Conservation (phyloP, 1,284 basidiomycete species). For the Puccinia brachypodii region DNA sequence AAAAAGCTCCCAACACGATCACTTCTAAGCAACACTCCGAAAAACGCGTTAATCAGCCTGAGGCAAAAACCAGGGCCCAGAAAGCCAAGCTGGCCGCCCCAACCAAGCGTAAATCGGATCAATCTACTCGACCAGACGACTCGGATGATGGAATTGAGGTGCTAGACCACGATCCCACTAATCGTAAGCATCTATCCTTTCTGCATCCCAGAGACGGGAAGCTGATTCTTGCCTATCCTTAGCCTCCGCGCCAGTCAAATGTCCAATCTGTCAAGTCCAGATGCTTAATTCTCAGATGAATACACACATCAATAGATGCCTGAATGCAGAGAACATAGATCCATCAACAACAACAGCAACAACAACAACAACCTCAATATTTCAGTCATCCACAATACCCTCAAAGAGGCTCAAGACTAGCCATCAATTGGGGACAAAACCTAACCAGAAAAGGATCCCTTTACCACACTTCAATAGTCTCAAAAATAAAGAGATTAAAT, state of each 20-base stretch:
- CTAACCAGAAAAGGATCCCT: constrained; percentile 12
- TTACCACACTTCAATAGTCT: constrained; percentile 43
- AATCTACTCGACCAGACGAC: not conserved
- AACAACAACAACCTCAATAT: too few species aligned
- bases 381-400: not conserved
- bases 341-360: too few species aligned
- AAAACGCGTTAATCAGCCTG: not conserved
- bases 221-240: not conserved
- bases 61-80: constrained; percentile 5
- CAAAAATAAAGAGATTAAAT: constrained; percentile 25
- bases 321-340: not conserved
- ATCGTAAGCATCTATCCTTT: constrained; percentile 29
- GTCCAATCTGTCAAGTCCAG: constrained; percentile 33
- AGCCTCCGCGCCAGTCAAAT: constrained; percentile 33
- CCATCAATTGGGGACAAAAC: not conserved
- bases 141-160: constrained; percentile 38
- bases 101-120: constrained; percentile 13
- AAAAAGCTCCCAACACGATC: not conserved
- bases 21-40: not conserved
- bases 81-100: not conserved
- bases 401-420: constrained; percentile 1
- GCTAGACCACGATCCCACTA: constrained; percentile 8
- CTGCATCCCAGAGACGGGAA: not conserved
- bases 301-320: constrained; percentile 19
- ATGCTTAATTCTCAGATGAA: constrained; percentile 41